Conservation (phyloP, 805 yeast genomes). For the Yarrowia hollandica region DNA sequence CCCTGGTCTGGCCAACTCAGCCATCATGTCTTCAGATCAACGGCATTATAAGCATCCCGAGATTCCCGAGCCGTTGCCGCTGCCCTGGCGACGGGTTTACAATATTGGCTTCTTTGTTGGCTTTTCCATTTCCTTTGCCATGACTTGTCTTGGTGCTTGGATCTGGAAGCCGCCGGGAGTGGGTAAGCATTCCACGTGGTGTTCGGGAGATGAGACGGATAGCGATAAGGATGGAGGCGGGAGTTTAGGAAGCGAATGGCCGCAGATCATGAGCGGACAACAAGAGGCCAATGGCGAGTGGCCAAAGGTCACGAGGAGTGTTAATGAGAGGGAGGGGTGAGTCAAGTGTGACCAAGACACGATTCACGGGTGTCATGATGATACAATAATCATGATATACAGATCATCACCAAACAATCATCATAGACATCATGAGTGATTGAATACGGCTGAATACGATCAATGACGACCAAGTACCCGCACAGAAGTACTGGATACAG, state of each 20-base stretch:
- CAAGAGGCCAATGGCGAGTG: no score
- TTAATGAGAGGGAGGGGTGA: no score
- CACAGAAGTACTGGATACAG: no score
- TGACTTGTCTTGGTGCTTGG: constrained; percentile 1
- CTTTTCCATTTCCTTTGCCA: not conserved
- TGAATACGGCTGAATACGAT: no score
- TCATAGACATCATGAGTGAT: no score
- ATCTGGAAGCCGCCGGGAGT: not conserved
- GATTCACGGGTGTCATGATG: no score
- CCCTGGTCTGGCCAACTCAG: constrained; percentile 33
- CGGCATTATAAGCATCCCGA: constrained; percentile 5
- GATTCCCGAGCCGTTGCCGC: constrained; percentile 19
- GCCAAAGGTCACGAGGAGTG: no score
- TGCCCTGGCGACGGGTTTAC: constrained; percentile 13
- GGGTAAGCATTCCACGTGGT: constrained; percentile 9
- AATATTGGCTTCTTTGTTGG: constrained; percentile 23
- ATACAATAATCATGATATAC: no score
- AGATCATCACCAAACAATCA: no score
- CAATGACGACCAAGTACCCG: no score
- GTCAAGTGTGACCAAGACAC: no score
- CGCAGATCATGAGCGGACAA: no score
- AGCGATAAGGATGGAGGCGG: not conserved
- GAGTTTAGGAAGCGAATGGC: not conserved
- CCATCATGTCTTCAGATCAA: constrained; percentile 2
- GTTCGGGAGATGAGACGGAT: constrained; percentile 24